Base-by-base conservation (phyloP, 139 green algal genomes). In the Auxenochlorella protothecoides region DNA sequence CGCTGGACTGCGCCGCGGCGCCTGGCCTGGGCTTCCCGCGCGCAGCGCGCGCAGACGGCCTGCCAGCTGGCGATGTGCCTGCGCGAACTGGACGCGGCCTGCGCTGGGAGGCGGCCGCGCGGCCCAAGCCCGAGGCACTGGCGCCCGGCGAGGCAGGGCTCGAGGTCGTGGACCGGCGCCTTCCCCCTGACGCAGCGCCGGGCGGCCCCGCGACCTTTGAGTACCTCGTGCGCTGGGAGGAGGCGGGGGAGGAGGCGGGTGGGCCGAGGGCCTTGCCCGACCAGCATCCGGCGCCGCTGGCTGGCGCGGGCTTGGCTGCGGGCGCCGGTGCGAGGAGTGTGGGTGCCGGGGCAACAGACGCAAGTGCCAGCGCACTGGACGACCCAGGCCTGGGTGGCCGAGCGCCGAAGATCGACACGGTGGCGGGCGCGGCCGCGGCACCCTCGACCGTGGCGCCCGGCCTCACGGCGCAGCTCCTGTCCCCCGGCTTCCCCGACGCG, bases 11-110 rank as follows among this genome's bases (percentile, higher is more conserved):
- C 74, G 55, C 64, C 70, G 16, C 65, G 65, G 4, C 75, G 73
- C 6, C 53, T 71, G 65, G 56, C 16, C 3, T 88, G 83, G 83
- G 14, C 67, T 6, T 76, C 76, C 3, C 68, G 53, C 12, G 67
- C 72, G 14, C 68, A 88, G 76, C n/a, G 9, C 4, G 75, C 71
- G 6, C 7, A 27, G 44, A 84, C 73, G 2, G 67, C 59, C 3
- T 62, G 76, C 15, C 59, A 84, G 71, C 74, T 88, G 61, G 83
- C 76, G 5, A 56, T 87, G 66, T 64, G 65, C 53, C 73, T 88
- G 61, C 73, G 83, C 4, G 69, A 78, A 27, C 66, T 88, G 61
- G 81, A 88, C 51, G 56, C 70, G 4, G 63, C 69, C 65, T 88
- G 56, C 71, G 54, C 53, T 78, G 68, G 68, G 75, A 84, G 3